Conservation (phyloP, 768 basidiomycete genomes). For the Serendipita sp. region DNA sequence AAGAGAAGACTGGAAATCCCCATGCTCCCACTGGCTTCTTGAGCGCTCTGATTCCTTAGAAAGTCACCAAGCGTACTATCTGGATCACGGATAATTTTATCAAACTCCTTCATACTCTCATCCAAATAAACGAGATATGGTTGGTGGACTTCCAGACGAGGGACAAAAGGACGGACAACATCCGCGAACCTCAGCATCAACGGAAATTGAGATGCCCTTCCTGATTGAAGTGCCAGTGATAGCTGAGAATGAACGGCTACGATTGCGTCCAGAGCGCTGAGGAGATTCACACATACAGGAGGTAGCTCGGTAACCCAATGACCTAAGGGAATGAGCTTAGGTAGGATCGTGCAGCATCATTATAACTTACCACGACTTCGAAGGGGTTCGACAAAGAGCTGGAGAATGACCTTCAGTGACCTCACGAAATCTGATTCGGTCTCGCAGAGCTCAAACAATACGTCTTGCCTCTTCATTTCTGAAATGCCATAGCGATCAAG, state of each 20-base stretch:
- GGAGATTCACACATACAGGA: slow-evolving; percentile 43
- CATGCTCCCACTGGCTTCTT: slow-evolving; percentile 41
- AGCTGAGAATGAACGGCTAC: slow-evolving; percentile 58
- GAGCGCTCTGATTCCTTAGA: slow-evolving; percentile 28
- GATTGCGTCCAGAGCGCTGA: slow-evolving; percentile 85
- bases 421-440: slow-evolving; percentile 56
- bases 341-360: slow-evolving; percentile 45
- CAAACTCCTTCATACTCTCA: slow-evolving; percentile 37
- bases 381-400: slow-evolving; percentile 63
- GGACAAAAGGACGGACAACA: slow-evolving; percentile 41
- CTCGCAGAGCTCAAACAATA: slow-evolving; percentile 50
- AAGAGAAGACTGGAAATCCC: slow-evolving; percentile 48
- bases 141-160: slow-evolving; percentile 65
- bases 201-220: slow-evolving; percentile 26
- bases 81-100: slow-evolving; percentile 48
- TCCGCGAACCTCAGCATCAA: slow-evolving; percentile 41
- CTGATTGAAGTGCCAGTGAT: slow-evolving; percentile 28
- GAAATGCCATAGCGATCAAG: slow-evolving; percentile 25
- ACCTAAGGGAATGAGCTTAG: not conserved
- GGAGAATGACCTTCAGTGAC: slow-evolving; percentile 46
- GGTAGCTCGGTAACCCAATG: slow-evolving; percentile 28
- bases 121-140: slow-evolving; percentile 68
- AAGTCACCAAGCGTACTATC: slow-evolving; percentile 10
- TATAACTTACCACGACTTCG: slow-evolving; percentile 40
- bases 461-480: slow-evolving; percentile 48